Evolutionary conservation across 441 rosid genomes (phyloP).

Genomic region (Sinapis alba): DNA sequence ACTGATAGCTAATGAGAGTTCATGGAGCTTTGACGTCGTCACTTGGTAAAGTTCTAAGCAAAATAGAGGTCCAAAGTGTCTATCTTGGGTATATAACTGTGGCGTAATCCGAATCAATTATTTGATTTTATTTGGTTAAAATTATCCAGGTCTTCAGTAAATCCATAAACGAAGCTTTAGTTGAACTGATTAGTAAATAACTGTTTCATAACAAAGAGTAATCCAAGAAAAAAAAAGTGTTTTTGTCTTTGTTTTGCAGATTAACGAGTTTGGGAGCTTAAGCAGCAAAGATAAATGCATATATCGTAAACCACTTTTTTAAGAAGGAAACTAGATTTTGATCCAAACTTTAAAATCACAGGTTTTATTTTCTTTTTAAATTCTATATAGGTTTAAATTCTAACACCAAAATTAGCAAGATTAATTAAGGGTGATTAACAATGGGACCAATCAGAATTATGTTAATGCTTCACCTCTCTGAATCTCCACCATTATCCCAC

Average conservation of each 20-base stretch:
- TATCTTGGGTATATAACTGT: too few relatives aligned
- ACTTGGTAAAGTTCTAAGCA: not conserved
- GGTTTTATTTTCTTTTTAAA: too few relatives aligned
- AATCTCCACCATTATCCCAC: conserved; percentile 59
- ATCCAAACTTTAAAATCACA: too few relatives aligned
- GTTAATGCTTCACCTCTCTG: conserved; percentile 71
- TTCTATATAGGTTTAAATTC: too few relatives aligned
- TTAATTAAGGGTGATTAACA: too few relatives aligned
- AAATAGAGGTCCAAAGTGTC: not conserved
- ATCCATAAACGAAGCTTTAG: not conserved
- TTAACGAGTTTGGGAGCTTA: conserved; percentile 69
- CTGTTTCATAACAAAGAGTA: not conserved
- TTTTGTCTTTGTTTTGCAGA: conserved; percentile 36
- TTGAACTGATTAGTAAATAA: not conserved
- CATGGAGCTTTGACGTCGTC: not conserved
- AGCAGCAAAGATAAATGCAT: conserved; percentile 72
- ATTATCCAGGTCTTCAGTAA: not conserved
- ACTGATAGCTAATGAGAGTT: not conserved
- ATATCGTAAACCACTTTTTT: conserved; percentile 64
- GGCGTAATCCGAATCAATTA: too few relatives aligned
- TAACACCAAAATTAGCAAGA: too few relatives aligned
- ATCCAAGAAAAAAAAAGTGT: not conserved
- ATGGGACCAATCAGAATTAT: not conserved
- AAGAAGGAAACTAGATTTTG: too few relatives aligned
- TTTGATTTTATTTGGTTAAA: not conserved